Conservation (phyloP, 2,329 filamentous ascomycete genomes). For the Colletotrichum kahawae region DNA sequence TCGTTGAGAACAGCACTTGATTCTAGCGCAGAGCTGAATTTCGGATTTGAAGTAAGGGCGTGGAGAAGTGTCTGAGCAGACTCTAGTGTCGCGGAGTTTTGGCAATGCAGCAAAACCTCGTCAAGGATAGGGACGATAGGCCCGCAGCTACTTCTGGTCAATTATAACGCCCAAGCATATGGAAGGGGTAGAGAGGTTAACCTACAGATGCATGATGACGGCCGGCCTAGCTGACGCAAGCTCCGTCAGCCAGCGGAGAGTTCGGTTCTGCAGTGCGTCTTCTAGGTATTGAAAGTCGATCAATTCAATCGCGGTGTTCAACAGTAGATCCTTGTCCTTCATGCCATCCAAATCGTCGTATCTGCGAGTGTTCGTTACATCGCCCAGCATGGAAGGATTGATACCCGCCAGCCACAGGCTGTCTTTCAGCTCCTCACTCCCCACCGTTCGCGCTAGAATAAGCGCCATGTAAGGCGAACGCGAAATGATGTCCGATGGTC, state of each 20-base stretch:
- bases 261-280: slow-evolving; percentile 64
- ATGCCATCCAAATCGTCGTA: slow-evolving; percentile 50
- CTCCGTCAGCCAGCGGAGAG: slow-evolving; percentile 63
- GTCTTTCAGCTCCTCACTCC: slow-evolving; percentile 65
- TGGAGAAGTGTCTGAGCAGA: slow-evolving; percentile 65
- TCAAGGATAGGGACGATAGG: slow-evolving; percentile 64
- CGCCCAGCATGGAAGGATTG: slow-evolving; percentile 46
- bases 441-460: slow-evolving; percentile 61
- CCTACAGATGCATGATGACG: slow-evolving; percentile 65
- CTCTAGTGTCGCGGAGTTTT: slow-evolving; percentile 63
- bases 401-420: slow-evolving; percentile 66
- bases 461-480: slow-evolving; percentile 65
- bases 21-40: slow-evolving; percentile 53
- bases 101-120: slow-evolving; percentile 66
- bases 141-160: slow-evolving; percentile 48
- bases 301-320: slow-evolving; percentile 67
- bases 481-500: slow-evolving; percentile 25
- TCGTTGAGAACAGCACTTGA: slow-evolving; percentile 55
- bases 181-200: slow-evolving; percentile 3
- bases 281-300: slow-evolving; percentile 72
- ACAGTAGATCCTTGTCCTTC: slow-evolving; percentile 65
- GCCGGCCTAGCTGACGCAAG: slow-evolving; percentile 59
- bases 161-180: slow-evolving; percentile 14
- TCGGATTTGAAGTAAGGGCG: slow-evolving; percentile 59
- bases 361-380: slow-evolving; percentile 42